Conservation (phyloP, 257 asterid species). For the Petunia axillaris region DNA sequence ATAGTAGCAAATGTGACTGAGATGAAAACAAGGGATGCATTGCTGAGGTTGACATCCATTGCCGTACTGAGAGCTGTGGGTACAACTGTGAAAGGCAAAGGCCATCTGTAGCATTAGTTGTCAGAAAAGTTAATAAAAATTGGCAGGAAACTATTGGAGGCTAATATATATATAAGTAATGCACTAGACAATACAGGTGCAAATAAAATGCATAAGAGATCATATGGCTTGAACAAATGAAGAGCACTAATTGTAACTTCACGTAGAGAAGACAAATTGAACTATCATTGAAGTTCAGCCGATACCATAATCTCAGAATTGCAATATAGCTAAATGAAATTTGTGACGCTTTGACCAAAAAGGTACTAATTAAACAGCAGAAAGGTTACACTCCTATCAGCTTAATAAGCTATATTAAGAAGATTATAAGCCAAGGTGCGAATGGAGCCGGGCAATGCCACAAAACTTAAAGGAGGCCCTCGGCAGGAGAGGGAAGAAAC, state of each 20-base stretch:
- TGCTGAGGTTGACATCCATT: constrained; percentile 96
- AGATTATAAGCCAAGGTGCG: background rate
- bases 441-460: background rate
- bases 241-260: background rate
- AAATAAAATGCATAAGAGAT: background rate
- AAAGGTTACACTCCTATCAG: constrained; percentile 4
- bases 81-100: constrained; percentile 98
- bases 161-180: background rate
- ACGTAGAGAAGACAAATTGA: background rate
- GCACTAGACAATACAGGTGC: background rate
- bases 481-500: background rate
- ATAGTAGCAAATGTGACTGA: constrained; percentile 98
- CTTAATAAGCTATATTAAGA: background rate
- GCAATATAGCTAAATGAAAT: background rate
- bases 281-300: constrained; percentile 6
- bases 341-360: background rate
- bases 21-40: constrained; percentile 94
- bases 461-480: background rate
- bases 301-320: background rate
- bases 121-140: constrained; percentile 68
- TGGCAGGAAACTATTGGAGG: constrained; percentile 29
- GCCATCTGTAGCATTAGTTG: constrained; percentile 95
- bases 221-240: background rate
- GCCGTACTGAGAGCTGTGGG: constrained; percentile 99
- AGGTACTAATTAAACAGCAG: background rate